Percentiles rank a stretch among this genome's conserved stretches.
phyloP scores from a whole-genome alignment of 2,329 filamentous ascomycete species.

The Karstenula rhodostoma region DNA sequence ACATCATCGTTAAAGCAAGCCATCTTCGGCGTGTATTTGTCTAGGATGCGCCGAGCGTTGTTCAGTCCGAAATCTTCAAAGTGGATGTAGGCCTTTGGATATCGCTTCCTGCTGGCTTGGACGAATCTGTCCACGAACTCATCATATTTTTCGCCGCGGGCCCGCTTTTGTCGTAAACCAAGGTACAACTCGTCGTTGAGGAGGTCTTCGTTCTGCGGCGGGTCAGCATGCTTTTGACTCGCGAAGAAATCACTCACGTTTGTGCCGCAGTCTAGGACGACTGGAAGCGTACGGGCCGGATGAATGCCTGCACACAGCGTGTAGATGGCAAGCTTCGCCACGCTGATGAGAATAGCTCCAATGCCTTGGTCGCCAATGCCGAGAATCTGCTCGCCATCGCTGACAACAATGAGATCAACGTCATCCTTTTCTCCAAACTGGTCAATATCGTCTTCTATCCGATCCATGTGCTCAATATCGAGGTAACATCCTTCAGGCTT shows the following conservation, averaged over 20 bases:
- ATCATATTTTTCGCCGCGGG: slow-evolving; percentile 77
- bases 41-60: slow-evolving; percentile 79
- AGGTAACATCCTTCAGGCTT: slow-evolving; percentile 83
- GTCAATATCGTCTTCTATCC: slow-evolving; percentile 70
- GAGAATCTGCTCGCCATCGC: slow-evolving; percentile 76
- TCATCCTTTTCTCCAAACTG: slow-evolving; percentile 76
- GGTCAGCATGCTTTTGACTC: slow-evolving; percentile 14
- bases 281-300: slow-evolving; percentile 77
- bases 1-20: slow-evolving; percentile 93
- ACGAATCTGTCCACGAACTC: slow-evolving; percentile 80
- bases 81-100: slow-evolving; percentile 83
- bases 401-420: slow-evolving; percentile 88
- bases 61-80: slow-evolving; percentile 87
- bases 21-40: slow-evolving; percentile 75
- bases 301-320: slow-evolving; percentile 89
- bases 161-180: slow-evolving; percentile 72
- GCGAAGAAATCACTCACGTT: slow-evolving; percentile 56
- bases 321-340: slow-evolving; percentile 83
- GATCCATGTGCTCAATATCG: slow-evolving; percentile 73
- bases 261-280: slow-evolving; percentile 86
- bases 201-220: slow-evolving; percentile 69
- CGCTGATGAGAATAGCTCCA: slow-evolving; percentile 82
- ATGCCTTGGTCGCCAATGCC: slow-evolving; percentile 91
- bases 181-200: slow-evolving; percentile 82
- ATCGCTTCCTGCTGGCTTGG: slow-evolving; percentile 70